A percentile compares a stretch with the other conserved stretches of the same genome.
Conservation (phyloP, 106 monocot genomes). For the Platanthera zijinensis region DNA sequence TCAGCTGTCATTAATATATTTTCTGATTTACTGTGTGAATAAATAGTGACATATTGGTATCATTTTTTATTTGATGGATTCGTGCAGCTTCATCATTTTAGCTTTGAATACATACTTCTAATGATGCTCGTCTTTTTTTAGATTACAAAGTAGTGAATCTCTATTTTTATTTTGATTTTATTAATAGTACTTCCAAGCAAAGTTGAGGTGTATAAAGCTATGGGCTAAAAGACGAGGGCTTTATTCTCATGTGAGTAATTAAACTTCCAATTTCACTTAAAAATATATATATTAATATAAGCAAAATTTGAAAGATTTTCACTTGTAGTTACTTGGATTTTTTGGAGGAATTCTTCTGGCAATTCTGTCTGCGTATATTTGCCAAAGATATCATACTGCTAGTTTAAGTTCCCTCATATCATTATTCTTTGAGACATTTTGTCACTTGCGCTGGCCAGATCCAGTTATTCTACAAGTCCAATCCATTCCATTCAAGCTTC, state of each 20-base stretch:
- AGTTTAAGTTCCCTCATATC: conserved; percentile 29
- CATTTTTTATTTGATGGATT: background rate
- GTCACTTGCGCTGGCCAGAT: conserved; percentile 37
- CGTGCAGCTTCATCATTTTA: background rate
- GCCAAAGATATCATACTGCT: conserved; percentile 37
- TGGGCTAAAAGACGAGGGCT: conserved; percentile 54
- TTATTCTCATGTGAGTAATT: conserved; percentile 44
- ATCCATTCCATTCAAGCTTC: conserved; percentile 17
- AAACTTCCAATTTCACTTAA: background rate
- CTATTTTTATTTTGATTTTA: background rate
- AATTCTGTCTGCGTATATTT: conserved; percentile 51
- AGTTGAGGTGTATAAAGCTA: conserved; percentile 42
- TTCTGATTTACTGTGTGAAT: too few relatives aligned
- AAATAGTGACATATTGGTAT: too few relatives aligned
- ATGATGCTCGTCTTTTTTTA: background rate
- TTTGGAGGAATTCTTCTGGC: conserved; percentile 55
- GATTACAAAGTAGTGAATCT: background rate
- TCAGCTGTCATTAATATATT: too few relatives aligned
- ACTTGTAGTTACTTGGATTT: conserved; percentile 44
- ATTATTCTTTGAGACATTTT: conserved; percentile 45
- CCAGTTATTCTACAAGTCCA: conserved; percentile 33
- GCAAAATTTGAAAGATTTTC: background rate
- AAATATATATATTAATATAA: conserved; percentile 5
- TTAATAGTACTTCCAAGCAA: conserved; percentile 35
- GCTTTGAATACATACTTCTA: background rate